These are phyloP conservation scores for Dorcoceras hygrometricum DNA, from an alignment of 257 asterid species.

Conservation along the genomic window DNA sequence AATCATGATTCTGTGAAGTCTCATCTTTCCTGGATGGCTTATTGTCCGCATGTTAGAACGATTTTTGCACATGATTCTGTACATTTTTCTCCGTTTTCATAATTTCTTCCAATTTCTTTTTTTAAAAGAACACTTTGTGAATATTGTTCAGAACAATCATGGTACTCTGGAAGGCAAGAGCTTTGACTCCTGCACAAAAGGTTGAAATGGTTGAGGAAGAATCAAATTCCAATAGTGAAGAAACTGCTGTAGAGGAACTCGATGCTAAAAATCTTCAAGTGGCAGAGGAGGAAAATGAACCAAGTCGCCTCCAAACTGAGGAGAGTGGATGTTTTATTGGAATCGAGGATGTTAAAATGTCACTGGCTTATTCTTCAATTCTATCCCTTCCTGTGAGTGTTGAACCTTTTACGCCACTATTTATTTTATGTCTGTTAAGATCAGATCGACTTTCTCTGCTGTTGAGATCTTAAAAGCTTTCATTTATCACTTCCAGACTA, in stretches of 20 bases:
- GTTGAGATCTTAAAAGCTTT: background rate
- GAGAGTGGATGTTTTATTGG: conserved; percentile 70
- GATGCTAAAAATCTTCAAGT: conserved; percentile 40
- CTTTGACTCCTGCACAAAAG: conserved; percentile 94
- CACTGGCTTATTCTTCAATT: conserved; percentile 62
- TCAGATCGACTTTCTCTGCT: background rate
- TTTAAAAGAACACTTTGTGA: conserved; percentile 15
- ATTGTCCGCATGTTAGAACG: background rate
- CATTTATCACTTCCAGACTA: conserved; percentile 44
- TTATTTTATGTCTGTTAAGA: background rate
- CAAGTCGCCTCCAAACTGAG: conserved; percentile 56
- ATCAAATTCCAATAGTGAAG: conserved; percentile 55
- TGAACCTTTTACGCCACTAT: conserved; percentile 5
- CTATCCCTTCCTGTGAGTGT: conserved; percentile 83
- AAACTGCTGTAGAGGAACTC: conserved; percentile 62
- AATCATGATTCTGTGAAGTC: background rate
- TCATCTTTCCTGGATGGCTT: background rate
- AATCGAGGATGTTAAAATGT: conserved; percentile 72
- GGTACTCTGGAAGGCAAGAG: conserved; percentile 94
- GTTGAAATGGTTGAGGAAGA: conserved; percentile 80
- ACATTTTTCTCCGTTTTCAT: background rate
- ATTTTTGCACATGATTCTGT: background rate
- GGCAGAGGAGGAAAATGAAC: conserved; percentile 67
- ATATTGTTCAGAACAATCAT: conserved; percentile 67
- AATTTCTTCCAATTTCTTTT: background rate